Evolutionary conservation across 1,284 basidiomycete genomes (phyloP), one percentile per base, ranked within the genome.

Genomic region (Ceratobasidium sp.): DNA sequence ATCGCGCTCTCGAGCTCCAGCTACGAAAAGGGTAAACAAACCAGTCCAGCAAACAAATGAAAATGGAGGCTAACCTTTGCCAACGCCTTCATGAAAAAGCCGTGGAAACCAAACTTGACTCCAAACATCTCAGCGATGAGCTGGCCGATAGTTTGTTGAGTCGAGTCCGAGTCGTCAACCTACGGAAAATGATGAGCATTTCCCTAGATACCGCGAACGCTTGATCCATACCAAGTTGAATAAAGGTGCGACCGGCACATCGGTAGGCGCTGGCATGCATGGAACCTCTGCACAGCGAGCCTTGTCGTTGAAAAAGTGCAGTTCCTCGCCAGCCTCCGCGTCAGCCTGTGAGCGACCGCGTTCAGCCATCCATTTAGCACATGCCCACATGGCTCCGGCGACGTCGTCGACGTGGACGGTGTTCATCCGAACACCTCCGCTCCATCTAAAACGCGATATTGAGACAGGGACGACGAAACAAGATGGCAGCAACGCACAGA

Each of bases 101-200:
- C 91, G 80, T 94, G 88, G 79, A 95, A 96, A 76, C 94, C 93
- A 74, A 92, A 93, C 10, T 90, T 91, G 62, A 95, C 92, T 43
- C 88, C 90, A 80, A 95, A 96, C 76, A 89, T 87, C 21, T 88
- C 85, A 1, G 92, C 89, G 26, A 93, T 86, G 10, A 85, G 87
- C 72, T 87, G 85, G 1, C 90, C 92, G n/a, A 92, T 85, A 72
- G 89, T 90, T 34, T 90, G 83, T 71, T 93, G 84, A 1, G 93
- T 94, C 74, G 88, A 89, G 65, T 93, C 85, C 12, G 89, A 88
- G 73, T 95, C 91, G 78, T 96, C 94, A 73, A 91, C 88, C 91
- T 92, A 2, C 16, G 23, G n/a, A 46, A 57, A 18, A 62, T 46
- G 43, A 62, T 12, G 52, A 48, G 28, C 14, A 30, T 43, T 41